Percentiles rank a stretch among this genome's conserved stretches.
Evolutionary conservation across 2,329 filamentous ascomycete genomes (phyloP).

Genomic region (Pseudopyrenochaeta lycopersici): DNA sequence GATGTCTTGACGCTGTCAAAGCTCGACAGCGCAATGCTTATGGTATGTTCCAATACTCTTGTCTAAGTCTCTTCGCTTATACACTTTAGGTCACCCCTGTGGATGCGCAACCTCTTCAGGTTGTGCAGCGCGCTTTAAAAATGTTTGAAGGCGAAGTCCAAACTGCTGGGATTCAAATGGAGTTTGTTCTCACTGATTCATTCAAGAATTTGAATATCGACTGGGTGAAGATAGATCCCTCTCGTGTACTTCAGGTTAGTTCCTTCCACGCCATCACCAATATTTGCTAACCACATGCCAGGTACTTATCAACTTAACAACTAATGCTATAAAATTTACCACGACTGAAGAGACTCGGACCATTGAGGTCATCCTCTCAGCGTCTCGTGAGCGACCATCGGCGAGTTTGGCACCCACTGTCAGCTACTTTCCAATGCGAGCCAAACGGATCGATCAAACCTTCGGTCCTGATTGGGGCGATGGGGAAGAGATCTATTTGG

Average conservation of each 20-base stretch:
- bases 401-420: slow-evolving; percentile 57
- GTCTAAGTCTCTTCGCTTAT: slow-evolving; percentile 3
- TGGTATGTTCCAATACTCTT: slow-evolving; percentile 48
- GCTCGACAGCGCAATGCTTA: slow-evolving; percentile 77
- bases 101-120: slow-evolving; percentile 71
- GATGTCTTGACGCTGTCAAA: slow-evolving; percentile 61
- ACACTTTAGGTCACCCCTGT: slow-evolving; percentile 66
- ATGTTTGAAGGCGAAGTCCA: slow-evolving; percentile 82
- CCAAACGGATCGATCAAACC: slow-evolving; percentile 57
- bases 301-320: slow-evolving; percentile 80
- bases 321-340: slow-evolving; percentile 86
- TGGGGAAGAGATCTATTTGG: slow-evolving; percentile 71
- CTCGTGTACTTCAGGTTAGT: slow-evolving; percentile 70
- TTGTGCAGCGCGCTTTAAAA: slow-evolving; percentile 73
- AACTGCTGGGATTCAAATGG: slow-evolving; percentile 72
- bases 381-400: slow-evolving; percentile 65
- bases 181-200: slow-evolving; percentile 69
- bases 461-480: slow-evolving; percentile 72
- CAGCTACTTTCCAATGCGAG: slow-evolving; percentile 68
- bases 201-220: slow-evolving; percentile 67
- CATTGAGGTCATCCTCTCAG: slow-evolving; percentile 72
- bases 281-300: slow-evolving; percentile 10
- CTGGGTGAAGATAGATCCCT: slow-evolving; percentile 78
- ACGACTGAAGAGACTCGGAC: slow-evolving; percentile 67
- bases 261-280: neutral